Conservation (phyloP, 202 grass and related monocot genomes). For the Digitaria exilis region DNA sequence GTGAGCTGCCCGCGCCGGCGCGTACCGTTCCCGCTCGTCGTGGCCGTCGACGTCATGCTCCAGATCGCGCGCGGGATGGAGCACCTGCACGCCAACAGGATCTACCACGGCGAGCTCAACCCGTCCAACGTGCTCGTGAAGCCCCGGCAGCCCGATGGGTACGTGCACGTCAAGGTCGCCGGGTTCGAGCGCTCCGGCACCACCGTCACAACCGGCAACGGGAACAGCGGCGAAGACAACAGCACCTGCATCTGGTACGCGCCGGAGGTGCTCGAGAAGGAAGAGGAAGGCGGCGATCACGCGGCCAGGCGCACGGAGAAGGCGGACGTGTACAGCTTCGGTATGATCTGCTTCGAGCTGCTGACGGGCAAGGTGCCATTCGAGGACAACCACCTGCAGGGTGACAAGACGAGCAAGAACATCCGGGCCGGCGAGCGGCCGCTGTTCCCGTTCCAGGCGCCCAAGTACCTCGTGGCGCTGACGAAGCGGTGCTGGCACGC, state of each 20-base stretch:
- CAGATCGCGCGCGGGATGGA: conserved; percentile 92
- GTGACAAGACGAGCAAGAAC: conserved; percentile 92
- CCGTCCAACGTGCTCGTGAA: conserved; percentile 79
- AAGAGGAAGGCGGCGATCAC: too few species aligned
- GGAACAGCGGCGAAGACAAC: background rate
- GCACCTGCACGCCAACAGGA: conserved; percentile 67
- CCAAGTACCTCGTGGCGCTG: conserved; percentile 70
- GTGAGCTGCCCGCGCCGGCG: conserved; percentile 54
- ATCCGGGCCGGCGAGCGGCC: conserved; percentile 78
- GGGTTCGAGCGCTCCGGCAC: conserved; percentile 45
- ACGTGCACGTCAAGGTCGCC: conserved; percentile 75
- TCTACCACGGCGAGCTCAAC: conserved; percentile 78
- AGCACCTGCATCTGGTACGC: conserved; percentile 81
- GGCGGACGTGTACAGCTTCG: conserved; percentile 89
- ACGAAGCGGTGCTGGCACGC: conserved; percentile 88
- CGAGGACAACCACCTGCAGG: conserved; percentile 90
- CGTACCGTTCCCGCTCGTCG: conserved; percentile 60
- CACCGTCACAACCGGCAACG: background rate
- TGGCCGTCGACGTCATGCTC: conserved; percentile 83
- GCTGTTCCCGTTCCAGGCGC: conserved; percentile 75
- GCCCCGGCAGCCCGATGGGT: conserved; percentile 58
- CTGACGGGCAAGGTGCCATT: conserved; percentile 91
- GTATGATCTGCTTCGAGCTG: conserved; percentile 90
- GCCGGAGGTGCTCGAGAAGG: conserved; percentile 66
- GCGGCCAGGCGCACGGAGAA: too few species aligned